Percentiles rank a stretch among this genome's conserved stretches.
phyloP scores from a whole-genome alignment of 352 stramenopile species.

The Phytophthora parvispora region DNA sequence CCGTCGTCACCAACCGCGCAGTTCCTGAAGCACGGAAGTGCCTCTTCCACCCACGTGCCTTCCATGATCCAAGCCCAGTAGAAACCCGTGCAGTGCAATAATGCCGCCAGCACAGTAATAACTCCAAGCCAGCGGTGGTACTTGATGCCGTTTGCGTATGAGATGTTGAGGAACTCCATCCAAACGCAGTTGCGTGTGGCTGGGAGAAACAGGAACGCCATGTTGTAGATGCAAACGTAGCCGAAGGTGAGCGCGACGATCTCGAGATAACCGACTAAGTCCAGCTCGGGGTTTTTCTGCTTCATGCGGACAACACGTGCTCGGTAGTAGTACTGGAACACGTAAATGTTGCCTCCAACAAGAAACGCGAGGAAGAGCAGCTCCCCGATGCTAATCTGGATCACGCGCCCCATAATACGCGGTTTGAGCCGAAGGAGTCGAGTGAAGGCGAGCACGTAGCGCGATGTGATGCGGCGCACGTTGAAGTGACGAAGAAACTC shows the following conservation, averaged over 20 bases:
- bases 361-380: slow-evolving; percentile 37
- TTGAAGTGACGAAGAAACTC: slow-evolving; percentile 54
- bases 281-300: not conserved
- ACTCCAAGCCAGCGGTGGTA: not conserved
- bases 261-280: not conserved
- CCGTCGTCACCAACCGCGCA: not conserved
- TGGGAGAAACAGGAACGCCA: not conserved
- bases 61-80: not conserved
- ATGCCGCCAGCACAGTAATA: not conserved
- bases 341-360: slow-evolving; percentile 46
- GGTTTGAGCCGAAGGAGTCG: slow-evolving; percentile 56
- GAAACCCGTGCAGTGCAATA: not conserved
- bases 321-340: slow-evolving; percentile 36
- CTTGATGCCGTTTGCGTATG: not conserved
- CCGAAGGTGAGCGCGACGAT: not conserved
- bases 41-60: not conserved
- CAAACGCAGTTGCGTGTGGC: not conserved
- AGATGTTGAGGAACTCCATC: slow-evolving; percentile 2
- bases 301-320: slow-evolving; percentile 17
- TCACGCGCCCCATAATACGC: slow-evolving; percentile 26
- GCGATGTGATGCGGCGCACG: slow-evolving; percentile 43
- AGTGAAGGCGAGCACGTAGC: slow-evolving; percentile 32
- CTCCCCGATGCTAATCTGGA: slow-evolving; percentile 45
- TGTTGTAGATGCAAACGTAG: not conserved
- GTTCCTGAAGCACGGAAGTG: not conserved